Conservation (phyloP, 305 asterid genomes). For the Fraxinus platypoda region DNA sequence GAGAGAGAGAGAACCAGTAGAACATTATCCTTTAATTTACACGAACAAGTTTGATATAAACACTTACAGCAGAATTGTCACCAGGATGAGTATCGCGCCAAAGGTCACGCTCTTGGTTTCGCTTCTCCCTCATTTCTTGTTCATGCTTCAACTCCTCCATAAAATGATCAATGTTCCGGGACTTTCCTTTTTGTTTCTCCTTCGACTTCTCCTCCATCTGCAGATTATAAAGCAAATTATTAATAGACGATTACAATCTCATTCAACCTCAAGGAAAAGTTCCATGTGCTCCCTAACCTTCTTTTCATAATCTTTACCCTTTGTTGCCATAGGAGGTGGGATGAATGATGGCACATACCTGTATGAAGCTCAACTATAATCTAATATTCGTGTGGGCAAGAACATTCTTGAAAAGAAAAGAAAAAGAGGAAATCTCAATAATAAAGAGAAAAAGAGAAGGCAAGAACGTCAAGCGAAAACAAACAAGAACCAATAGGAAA, state of each 20-base stretch:
- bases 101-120: slow-evolving; percentile 85
- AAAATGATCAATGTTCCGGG: slow-evolving; percentile 85
- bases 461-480: background rate
- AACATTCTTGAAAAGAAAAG: slow-evolving; percentile 20
- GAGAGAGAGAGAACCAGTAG: background rate
- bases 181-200: slow-evolving; percentile 80
- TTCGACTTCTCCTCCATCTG: slow-evolving; percentile 88
- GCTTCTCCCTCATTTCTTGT: slow-evolving; percentile 89
- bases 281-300: slow-evolving; percentile 49
- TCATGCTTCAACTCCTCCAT: slow-evolving; percentile 98
- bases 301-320: slow-evolving; percentile 77
- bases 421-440: background rate
- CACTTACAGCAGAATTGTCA: slow-evolving; percentile 65
- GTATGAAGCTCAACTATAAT: slow-evolving; percentile 58
- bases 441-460: background rate
- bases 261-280: background rate
- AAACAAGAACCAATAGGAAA: background rate
- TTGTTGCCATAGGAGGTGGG: slow-evolving; percentile 92
- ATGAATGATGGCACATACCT: slow-evolving; percentile 97
- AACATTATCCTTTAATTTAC: slow-evolving; percentile 1
- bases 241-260: background rate
- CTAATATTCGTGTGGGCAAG: slow-evolving; percentile 37
- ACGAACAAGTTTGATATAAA: slow-evolving; percentile 3
- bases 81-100: slow-evolving; percentile 72
- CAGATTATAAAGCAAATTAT: slow-evolving; percentile 20